Evolutionary conservation across 2,329 filamentous ascomycete genomes (phyloP), one percentile per base, ranked within the genome.

Genomic region (Fusarium tupiense): DNA sequence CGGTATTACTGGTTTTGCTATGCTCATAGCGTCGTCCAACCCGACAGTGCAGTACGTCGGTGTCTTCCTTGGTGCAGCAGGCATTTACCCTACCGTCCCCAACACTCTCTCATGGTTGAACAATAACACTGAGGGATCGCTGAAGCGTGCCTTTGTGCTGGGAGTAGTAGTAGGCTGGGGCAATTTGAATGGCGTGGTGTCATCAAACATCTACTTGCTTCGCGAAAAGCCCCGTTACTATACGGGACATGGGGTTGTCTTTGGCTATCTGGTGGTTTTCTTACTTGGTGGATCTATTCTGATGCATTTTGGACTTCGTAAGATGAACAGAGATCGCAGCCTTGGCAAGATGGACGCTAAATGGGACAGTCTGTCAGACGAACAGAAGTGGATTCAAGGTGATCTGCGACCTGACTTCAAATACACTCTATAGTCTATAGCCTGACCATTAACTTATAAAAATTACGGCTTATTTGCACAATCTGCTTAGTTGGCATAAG

Each of bases 401-500:
- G 47, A 52, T 12, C 22, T 33, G 47, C 16, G 47, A 24, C 29
- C 47, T 4, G 47, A 52, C 47, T 52, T 52, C 1, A 52, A 52
- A 19, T 52, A 52, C 22, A 52, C 47, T 17, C 29, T 50, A 13
- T 50, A 44, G 38, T 22, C 38, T 40, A 40, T 40, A 40, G 38
- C 20, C 12, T 22, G 38, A 13, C 19, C 11, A 40, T 22, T 2
- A 22, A 13, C 2, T 7, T 22, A 22, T 8, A 4, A 22, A 40
- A 12, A 40, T 7, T 13, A 13, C 20, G 12, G 19, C 11, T 40
- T 13, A 22, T 40, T 40, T 40, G 12, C 2, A 40, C 3, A 40
- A 8, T 8, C 11, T 12, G 19, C 11, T 40, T 1, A 8, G 3
- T 1, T 40, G 38, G 0, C 7, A 40, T 40, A 40, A 2, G 38